Percentiles rank a stretch among this genome's conserved stretches.
These are phyloP conservation scores for Dillenia suffruticosa DNA, from an alignment of 164 flowering plant species.

Conservation along the genomic window DNA sequence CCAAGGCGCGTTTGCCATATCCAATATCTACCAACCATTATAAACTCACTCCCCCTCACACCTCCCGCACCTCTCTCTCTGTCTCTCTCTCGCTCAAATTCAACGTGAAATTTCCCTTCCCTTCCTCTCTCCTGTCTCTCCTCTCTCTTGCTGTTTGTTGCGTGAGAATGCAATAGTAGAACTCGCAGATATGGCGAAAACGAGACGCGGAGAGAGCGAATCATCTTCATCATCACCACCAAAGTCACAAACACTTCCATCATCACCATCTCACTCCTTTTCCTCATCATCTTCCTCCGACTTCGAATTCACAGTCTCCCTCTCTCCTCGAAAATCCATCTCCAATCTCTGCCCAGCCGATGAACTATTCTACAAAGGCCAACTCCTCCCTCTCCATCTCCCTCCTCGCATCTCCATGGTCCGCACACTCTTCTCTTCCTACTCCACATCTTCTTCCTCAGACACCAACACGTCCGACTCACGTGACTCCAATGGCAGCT, in stretches of 20 bases:
- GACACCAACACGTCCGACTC: slow-evolving; percentile 47
- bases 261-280: slow-evolving; percentile 65
- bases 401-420: slow-evolving; percentile 87
- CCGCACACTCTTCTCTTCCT: slow-evolving; percentile 61
- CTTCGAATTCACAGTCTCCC: slow-evolving; percentile 77
- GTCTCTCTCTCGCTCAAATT: too few species aligned
- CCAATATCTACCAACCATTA: too few species aligned
- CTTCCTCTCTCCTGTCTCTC: slow-evolving; percentile 1
- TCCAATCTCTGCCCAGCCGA: slow-evolving; percentile 73
- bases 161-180: background rate
- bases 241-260: slow-evolving; percentile 37
- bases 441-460: slow-evolving; percentile 45
- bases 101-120: too few species aligned
- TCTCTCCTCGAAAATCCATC: slow-evolving; percentile 61
- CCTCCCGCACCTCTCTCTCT: too few species aligned
- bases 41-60: too few species aligned
- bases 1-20: too few species aligned
- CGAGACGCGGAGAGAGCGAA: background rate
- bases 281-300: slow-evolving; percentile 82
- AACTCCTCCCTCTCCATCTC: slow-evolving; percentile 83
- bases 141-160: background rate
- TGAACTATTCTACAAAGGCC: slow-evolving; percentile 92
- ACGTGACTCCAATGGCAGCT: slow-evolving; percentile 68
- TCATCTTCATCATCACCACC: background rate
- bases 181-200: slow-evolving; percentile 1